These are phyloP conservation scores for Lunularia cruciata DNA, from an alignment of 225 moss, liverwort and hornwort genomes.

Conservation along the genomic window DNA sequence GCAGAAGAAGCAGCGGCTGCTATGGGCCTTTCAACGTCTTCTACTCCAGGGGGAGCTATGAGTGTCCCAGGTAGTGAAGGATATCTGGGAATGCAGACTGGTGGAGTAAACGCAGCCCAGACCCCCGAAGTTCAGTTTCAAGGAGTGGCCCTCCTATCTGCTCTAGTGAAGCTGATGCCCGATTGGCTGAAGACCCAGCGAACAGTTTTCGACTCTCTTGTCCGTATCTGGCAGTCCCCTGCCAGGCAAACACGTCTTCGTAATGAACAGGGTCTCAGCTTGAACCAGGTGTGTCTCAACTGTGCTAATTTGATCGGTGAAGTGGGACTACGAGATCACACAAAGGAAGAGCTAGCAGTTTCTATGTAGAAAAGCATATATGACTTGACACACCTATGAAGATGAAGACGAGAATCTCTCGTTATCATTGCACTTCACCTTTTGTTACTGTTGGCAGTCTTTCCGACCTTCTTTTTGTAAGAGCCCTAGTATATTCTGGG, in stretches of 20 bases:
- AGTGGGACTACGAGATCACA: too few species aligned
- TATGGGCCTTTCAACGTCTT: constrained; percentile 41
- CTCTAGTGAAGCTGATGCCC: constrained; percentile 82
- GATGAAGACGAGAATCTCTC: too few species aligned
- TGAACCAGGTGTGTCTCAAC: constrained; percentile 64
- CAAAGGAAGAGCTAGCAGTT: too few species aligned
- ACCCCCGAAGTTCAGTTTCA: constrained; percentile 93
- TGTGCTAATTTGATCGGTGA: neutral
- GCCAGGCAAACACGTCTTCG: constrained; percentile 73
- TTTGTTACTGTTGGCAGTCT: too few species aligned
- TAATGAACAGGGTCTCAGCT: constrained; percentile 81
- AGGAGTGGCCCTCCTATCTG: constrained; percentile 88
- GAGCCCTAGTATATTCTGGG: too few species aligned
- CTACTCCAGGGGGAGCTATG: constrained; percentile 50
- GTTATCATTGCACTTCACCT: too few species aligned
- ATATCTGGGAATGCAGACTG: constrained; percentile 51
- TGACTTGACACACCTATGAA: too few species aligned
- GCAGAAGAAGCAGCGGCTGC: constrained; percentile 52
- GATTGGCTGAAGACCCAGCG: constrained; percentile 91
- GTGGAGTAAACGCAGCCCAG: constrained; percentile 55
- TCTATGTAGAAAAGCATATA: too few species aligned
- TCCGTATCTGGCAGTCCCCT: constrained; percentile 93
- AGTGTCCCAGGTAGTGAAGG: constrained; percentile 28
- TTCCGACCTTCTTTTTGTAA: too few species aligned
- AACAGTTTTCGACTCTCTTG: constrained; percentile 88